A percentile compares a stretch with the other conserved stretches of the same genome.
These are phyloP conservation scores for Xylariaceae sp. DNA, from an alignment of 2,329 filamentous ascomycete species.

Conservation along the genomic window DNA sequence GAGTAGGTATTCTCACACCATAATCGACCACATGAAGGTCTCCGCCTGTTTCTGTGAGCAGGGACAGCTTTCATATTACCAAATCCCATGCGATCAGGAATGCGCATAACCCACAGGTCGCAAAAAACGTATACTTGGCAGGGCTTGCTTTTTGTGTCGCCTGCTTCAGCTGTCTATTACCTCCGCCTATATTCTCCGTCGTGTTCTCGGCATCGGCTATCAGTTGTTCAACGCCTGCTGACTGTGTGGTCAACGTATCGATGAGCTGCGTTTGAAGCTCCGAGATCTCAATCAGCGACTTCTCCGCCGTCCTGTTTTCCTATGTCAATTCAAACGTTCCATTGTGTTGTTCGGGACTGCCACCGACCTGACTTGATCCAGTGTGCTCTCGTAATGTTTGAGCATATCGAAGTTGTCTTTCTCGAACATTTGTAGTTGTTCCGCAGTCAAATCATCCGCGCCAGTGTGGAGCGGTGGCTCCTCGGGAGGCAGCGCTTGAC, in stretches of 20 bases:
- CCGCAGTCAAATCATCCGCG: slow-evolving; percentile 66
- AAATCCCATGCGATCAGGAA: slow-evolving; percentile 80
- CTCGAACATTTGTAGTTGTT: slow-evolving; percentile 92
- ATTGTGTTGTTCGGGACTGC: background rate
- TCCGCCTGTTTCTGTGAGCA: background rate
- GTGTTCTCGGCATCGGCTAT: slow-evolving; percentile 82
- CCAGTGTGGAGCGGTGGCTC: slow-evolving; percentile 29
- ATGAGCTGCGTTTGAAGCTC: slow-evolving; percentile 90
- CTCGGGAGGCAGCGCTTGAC: slow-evolving; percentile 29
- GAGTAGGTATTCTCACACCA: no score
- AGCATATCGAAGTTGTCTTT: slow-evolving; percentile 92
- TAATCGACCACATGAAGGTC: no score
- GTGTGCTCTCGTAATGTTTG: slow-evolving; percentile 88
- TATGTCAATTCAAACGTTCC: background rate
- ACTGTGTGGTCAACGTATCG: slow-evolving; percentile 81
- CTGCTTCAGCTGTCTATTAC: slow-evolving; percentile 88
- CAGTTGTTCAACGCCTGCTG: slow-evolving; percentile 85
- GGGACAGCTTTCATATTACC: slow-evolving; percentile 49
- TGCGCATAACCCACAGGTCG: slow-evolving; percentile 73
- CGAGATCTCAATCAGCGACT: slow-evolving; percentile 88
- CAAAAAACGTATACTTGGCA: slow-evolving; percentile 78
- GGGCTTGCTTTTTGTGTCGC: slow-evolving; percentile 73
- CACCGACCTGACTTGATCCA: slow-evolving; percentile 89
- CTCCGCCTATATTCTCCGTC: slow-evolving; percentile 81
- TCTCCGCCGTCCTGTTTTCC: slow-evolving; percentile 73